These are phyloP conservation scores for Boletus rubroflammeus DNA, from an alignment of 768 basidiomycete genomes.

Conservation along the genomic window DNA sequence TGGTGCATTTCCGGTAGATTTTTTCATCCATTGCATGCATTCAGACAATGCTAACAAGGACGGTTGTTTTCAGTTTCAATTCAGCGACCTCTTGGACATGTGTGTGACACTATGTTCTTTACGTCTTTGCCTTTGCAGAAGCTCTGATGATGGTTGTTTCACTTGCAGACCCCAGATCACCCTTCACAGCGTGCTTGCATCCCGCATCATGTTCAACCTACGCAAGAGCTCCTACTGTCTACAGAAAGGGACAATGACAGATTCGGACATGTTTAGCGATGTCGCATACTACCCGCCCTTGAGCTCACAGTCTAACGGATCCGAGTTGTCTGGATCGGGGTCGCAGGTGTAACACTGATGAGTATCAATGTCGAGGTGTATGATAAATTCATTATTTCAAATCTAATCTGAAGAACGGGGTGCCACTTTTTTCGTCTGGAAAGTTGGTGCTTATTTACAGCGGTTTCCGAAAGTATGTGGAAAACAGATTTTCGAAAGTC, in stretches of 20 bases:
- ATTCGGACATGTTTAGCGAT: neutral
- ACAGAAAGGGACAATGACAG: neutral
- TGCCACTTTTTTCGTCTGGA: too few relatives aligned
- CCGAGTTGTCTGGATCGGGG: neutral
- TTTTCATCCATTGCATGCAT: neutral
- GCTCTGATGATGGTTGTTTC: neutral
- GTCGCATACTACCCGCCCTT: neutral
- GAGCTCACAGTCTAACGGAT: neutral
- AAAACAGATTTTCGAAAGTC: neutral
- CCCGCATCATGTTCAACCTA: slow-evolving; percentile 13
- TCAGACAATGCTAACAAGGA: neutral
- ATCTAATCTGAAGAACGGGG: too few relatives aligned
- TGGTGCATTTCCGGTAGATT: slow-evolving; percentile 8
- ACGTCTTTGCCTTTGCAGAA: neutral
- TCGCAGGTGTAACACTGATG: neutral
- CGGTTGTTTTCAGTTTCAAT: neutral
- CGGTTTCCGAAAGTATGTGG: neutral
- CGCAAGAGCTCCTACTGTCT: neutral
- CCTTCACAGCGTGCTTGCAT: slow-evolving; percentile 7
- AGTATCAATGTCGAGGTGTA: neutral
- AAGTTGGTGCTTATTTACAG: neutral
- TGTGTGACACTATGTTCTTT: neutral
- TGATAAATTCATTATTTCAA: too few relatives aligned
- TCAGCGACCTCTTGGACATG: slow-evolving; percentile 2
- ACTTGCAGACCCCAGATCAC: slow-evolving; percentile 2